A percentile compares a stretch with the other conserved stretches of the same genome.
Evolutionary conservation across 176 grass and related monocot genomes (phyloP).

Genomic region (Phyllostachys edulis): DNA sequence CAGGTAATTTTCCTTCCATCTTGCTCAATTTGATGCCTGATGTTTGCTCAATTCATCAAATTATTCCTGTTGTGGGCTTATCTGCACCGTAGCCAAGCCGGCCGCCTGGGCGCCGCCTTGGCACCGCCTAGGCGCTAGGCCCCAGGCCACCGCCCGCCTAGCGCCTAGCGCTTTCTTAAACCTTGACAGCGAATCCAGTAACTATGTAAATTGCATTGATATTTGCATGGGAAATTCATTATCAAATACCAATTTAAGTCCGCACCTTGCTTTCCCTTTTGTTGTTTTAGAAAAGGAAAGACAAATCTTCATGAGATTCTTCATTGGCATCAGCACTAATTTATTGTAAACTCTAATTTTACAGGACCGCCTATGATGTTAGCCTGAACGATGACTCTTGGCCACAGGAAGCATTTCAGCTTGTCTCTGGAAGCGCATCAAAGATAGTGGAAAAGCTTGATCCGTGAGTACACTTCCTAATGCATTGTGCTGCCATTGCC

Average conservation of each 20-base stretch:
- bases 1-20: no score
- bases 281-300: background rate
- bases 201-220: background rate
- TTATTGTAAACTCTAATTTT: background rate
- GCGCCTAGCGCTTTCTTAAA: no score
- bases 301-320: background rate
- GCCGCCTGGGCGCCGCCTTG: no score
- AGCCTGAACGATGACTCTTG: slow-evolving; percentile 70
- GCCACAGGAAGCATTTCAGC: slow-evolving; percentile 61
- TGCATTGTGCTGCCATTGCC: background rate
- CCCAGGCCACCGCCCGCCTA: no score
- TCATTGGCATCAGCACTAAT: background rate
- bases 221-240: background rate
- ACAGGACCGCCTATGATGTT: slow-evolving; percentile 76
- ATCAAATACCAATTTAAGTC: background rate
- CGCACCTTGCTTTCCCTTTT: background rate
- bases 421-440: slow-evolving; percentile 52
- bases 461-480: slow-evolving; percentile 42
- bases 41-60: no score
- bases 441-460: slow-evolving; percentile 71
- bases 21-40: no score
- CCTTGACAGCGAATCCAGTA: no score
- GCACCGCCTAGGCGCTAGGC: no score
- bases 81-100: no score
- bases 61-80: no score